Conservation (phyloP, 2,329 filamentous ascomycete genomes). For the Ploettnerulaceae sp. region DNA sequence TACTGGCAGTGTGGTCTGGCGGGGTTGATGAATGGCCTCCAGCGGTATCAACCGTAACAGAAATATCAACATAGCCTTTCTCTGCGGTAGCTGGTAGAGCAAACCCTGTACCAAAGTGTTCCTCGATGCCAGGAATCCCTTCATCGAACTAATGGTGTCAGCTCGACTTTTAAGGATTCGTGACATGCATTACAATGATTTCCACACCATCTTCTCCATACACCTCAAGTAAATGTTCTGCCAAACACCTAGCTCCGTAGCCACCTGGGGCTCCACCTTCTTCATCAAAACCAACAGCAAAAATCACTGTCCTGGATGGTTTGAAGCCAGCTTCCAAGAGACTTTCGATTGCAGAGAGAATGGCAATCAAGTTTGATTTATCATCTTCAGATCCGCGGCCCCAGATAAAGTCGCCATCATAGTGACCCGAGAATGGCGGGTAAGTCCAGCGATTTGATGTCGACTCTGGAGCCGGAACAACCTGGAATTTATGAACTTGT, state of each 20-base stretch:
- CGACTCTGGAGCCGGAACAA: slow-evolving; percentile 45
- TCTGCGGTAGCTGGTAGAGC: slow-evolving; percentile 57
- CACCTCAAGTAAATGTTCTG: slow-evolving; percentile 44
- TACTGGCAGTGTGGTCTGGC: slow-evolving; percentile 52
- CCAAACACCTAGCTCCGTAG: slow-evolving; percentile 49
- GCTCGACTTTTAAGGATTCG: not conserved
- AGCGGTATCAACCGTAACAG: slow-evolving; percentile 51
- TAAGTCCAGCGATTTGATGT: slow-evolving; percentile 46
- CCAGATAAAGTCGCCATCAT: slow-evolving; percentile 51
- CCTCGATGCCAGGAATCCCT: slow-evolving; percentile 49
- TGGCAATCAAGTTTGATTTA: slow-evolving; percentile 50
- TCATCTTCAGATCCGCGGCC: slow-evolving; percentile 50
- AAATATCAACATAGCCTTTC: slow-evolving; percentile 48
- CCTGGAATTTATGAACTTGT: slow-evolving; percentile 19
- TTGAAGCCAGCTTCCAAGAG: slow-evolving; percentile 47
- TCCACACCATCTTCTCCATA: slow-evolving; percentile 57
- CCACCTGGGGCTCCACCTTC: slow-evolving; percentile 51
- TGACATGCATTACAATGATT: slow-evolving; percentile 42
- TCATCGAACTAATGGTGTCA: slow-evolving; percentile 42
- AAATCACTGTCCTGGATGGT: slow-evolving; percentile 52
- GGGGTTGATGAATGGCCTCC: slow-evolving; percentile 59
- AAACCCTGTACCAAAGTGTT: slow-evolving; percentile 26
- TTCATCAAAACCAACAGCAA: slow-evolving; percentile 62
- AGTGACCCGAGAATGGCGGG: slow-evolving; percentile 48
- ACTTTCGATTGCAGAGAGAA: slow-evolving; percentile 50